Evolutionary conservation across 2,329 filamentous ascomycete species (phyloP).

Genomic region (Tolypocladium ophioglossoides): DNA sequence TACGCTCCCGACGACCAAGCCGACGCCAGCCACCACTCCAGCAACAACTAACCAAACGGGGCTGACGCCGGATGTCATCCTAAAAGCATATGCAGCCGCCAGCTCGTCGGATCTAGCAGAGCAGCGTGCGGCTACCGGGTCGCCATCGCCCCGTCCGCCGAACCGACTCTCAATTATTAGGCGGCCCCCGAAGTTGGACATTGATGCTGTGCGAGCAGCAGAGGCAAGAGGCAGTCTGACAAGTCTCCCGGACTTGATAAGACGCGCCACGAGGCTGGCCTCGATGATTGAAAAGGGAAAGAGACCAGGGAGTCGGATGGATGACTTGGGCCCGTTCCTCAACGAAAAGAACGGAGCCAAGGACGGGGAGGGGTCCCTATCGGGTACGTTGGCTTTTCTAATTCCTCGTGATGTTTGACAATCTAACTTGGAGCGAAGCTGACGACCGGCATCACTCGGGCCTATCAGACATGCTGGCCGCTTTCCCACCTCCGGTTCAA

Average conservation of each 20-base stretch:
- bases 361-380: constrained; percentile 17
- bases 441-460: constrained; percentile 39
- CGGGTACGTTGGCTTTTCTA: background rate
- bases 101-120: constrained; percentile 31
- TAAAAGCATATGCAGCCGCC: constrained; percentile 39
- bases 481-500: constrained; percentile 53
- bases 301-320: constrained; percentile 48
- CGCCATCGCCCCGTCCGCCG: constrained; percentile 17
- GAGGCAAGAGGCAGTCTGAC: constrained; percentile 84
- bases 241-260: constrained; percentile 83
- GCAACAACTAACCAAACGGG: constrained; percentile 7
- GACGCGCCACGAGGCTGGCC: constrained; percentile 75
- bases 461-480: constrained; percentile 54
- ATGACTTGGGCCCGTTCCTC: constrained; percentile 41
- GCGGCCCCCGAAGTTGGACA: constrained; percentile 65
- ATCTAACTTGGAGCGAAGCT: constrained; percentile 12
- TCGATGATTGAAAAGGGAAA: constrained; percentile 78
- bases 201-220: constrained; percentile 70
- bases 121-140: constrained; percentile 15
- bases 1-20: constrained; percentile 21
- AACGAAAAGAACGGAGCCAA: constrained; percentile 29
- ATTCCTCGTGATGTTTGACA: background rate
- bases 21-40: constrained; percentile 6
- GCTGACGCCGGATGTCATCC: constrained; percentile 34
- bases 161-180: constrained; percentile 44